Evolutionary conservation across 1,284 basidiomycete species (phyloP).

Genomic region (Microbotryomycetes sp.): DNA sequence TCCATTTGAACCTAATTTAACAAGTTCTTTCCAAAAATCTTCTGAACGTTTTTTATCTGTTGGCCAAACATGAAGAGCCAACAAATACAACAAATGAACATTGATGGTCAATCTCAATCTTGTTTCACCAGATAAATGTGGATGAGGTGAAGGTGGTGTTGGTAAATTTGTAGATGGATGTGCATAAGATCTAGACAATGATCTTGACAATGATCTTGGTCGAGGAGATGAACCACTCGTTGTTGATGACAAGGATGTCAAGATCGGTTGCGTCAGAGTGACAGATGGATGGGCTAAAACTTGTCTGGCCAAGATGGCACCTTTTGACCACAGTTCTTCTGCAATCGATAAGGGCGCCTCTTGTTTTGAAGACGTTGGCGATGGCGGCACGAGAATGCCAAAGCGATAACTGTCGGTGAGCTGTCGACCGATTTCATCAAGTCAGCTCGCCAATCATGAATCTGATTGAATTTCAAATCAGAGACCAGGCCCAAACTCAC

Average conservation of each 20-base stretch:
- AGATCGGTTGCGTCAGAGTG: neutral
- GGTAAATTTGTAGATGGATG: slow-evolving; percentile 12
- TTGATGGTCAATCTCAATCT: slow-evolving; percentile 16
- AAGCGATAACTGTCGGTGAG: slow-evolving; percentile 28
- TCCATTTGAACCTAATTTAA: slow-evolving; percentile 5
- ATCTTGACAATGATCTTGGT: neutral
- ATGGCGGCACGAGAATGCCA: slow-evolving; percentile 18
- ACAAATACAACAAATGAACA: slow-evolving; percentile 21
- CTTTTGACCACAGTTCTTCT: slow-evolving; percentile 15
- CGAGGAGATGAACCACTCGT: neutral
- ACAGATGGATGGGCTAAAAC: slow-evolving; percentile 18
- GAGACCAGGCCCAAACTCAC: slow-evolving; percentile 11
- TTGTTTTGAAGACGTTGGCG: neutral
- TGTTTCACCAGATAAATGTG: neutral
- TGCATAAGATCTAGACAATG: slow-evolving; percentile 18
- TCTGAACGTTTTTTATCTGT: slow-evolving; percentile 7
- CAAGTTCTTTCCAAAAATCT: slow-evolving; percentile 17
- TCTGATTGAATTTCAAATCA: neutral
- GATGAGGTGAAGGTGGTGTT: neutral
- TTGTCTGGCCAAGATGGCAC: neutral
- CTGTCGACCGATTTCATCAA: slow-evolving; percentile 7
- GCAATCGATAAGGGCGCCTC: neutral
- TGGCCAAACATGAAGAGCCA: slow-evolving; percentile 20
- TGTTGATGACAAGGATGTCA: neutral
- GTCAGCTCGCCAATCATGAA: neutral